Percentiles rank a stretch among this genome's conserved stretches.
Evolutionary conservation across 495 filamentous ascomycete species (phyloP).

Genomic region (Talaromyces nanjingensis): DNA sequence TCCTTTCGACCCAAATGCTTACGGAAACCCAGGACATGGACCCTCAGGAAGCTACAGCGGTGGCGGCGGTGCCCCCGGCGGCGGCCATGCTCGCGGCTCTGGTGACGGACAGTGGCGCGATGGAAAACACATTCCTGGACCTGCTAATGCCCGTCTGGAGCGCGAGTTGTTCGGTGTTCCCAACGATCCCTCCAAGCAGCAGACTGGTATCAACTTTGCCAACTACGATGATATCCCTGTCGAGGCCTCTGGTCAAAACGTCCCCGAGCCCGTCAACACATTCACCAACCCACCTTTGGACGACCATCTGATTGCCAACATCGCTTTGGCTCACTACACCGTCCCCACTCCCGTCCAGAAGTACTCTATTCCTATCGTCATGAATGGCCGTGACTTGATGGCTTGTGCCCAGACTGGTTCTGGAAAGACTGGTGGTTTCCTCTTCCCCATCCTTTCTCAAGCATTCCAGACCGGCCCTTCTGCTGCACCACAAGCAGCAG

Average conservation of each 20-base stretch:
- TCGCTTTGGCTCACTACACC: slow-evolving; percentile 86
- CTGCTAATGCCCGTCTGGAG: slow-evolving; percentile 79
- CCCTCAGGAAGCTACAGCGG: slow-evolving; percentile 25
- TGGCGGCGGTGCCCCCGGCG: slow-evolving; percentile 41
- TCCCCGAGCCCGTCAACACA: slow-evolving; percentile 80
- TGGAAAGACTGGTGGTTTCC: slow-evolving; percentile 98
- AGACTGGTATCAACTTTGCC: slow-evolving; percentile 98
- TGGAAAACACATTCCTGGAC: slow-evolving; percentile 90
- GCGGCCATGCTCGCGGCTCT: slow-evolving; percentile 57
- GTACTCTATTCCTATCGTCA: slow-evolving; percentile 96
- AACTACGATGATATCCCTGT: slow-evolving; percentile 99
- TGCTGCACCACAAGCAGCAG: slow-evolving; percentile 49
- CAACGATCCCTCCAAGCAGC: slow-evolving; percentile 90
- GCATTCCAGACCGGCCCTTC: slow-evolving; percentile 85
- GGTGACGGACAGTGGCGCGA: slow-evolving; percentile 95
- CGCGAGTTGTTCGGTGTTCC: slow-evolving; percentile 91
- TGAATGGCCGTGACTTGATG: slow-evolving; percentile 95
- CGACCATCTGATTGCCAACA: slow-evolving; percentile 84
- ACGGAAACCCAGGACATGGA: slow-evolving; percentile 53
- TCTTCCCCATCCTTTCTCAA: slow-evolving; percentile 96
- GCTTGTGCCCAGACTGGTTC: slow-evolving; percentile 99
- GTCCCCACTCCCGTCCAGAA: slow-evolving; percentile 95
- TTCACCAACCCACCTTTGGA: slow-evolving; percentile 95
- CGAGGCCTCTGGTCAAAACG: slow-evolving; percentile 88
- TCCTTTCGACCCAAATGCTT: slow-evolving; percentile 59